These are phyloP conservation scores for Closterium sp. DNA, from an alignment of 139 green algal species.

Conservation along the genomic window DNA sequence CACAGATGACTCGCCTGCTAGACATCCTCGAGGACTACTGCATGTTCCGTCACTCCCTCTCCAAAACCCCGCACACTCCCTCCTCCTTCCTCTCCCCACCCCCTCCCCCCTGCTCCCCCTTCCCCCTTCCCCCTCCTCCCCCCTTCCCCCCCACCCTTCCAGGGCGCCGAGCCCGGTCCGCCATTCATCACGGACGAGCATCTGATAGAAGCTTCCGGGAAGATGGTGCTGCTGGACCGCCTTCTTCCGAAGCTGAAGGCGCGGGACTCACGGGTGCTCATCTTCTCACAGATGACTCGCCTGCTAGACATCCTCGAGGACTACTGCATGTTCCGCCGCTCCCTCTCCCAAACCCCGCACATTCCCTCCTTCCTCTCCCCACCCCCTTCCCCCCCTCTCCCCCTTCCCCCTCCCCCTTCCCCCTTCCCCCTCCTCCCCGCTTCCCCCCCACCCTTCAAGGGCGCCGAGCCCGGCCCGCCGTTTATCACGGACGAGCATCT, in stretches of 20 bases:
- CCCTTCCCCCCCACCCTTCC: constrained; percentile 93
- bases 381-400: constrained; percentile 61
- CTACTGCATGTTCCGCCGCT: constrained; percentile 69
- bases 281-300: constrained; percentile 91
- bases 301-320: constrained; percentile 93
- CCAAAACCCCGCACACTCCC: no score
- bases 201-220: constrained; percentile 67
- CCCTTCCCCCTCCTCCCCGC: not conserved
- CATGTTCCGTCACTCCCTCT: constrained; percentile 57
- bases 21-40: constrained; percentile 90
- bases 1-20: constrained; percentile 88
- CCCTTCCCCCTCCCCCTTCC: constrained; percentile 52
- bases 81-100: constrained; percentile 55
- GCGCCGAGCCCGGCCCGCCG: constrained; percentile 82
- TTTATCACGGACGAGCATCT: constrained; percentile 88
- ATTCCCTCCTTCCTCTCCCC: constrained; percentile 55
- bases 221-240: constrained; percentile 87
- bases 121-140: no score
- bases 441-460: constrained; percentile 57
- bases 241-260: constrained; percentile 72
- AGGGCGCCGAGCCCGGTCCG: constrained; percentile 78
- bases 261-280: constrained; percentile 75
- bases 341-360: no score
- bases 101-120: constrained; percentile 67
- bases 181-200: no score